A percentile compares a stretch with the other conserved stretches of the same genome.
phyloP scores from a whole-genome alignment of 208 protist genomes.

The Wallacemonas sp. region DNA sequence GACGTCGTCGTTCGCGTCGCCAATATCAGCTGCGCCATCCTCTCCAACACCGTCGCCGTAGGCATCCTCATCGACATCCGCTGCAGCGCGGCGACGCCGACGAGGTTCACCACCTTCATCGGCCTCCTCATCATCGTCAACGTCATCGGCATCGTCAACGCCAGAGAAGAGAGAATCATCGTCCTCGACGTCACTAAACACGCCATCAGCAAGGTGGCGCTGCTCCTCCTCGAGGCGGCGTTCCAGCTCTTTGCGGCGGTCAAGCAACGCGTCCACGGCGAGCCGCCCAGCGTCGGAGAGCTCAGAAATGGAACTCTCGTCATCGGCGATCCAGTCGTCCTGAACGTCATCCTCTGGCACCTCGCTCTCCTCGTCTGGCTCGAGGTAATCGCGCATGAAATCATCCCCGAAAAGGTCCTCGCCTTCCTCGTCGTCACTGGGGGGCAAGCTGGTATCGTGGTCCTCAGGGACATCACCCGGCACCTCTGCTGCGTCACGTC shows the following conservation, averaged over 20 bases:
- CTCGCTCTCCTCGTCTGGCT: constrained; percentile 81
- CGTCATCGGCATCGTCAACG: constrained; percentile 20
- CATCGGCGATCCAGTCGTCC: constrained; percentile 74
- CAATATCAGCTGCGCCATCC: constrained; percentile 25
- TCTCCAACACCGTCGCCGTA: constrained; percentile 15
- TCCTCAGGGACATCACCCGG: constrained; percentile 10
- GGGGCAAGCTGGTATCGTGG: constrained; percentile 20
- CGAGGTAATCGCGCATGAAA: constrained; percentile 87
- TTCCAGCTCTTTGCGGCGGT: constrained; percentile 69
- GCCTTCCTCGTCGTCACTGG: constrained; percentile 57
- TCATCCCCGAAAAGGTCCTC: constrained; percentile 90
- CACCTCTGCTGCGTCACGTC: neutral
- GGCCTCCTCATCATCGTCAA: constrained; percentile 17
- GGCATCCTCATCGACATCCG: neutral
- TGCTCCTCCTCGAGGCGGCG: constrained; percentile 55
- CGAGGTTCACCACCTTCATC: constrained; percentile 10
- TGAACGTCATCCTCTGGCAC: constrained; percentile 63
- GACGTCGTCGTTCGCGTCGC: constrained; percentile 41
- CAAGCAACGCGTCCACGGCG: constrained; percentile 75
- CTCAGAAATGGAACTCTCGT: constrained; percentile 68
- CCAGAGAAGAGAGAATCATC: constrained; percentile 43
- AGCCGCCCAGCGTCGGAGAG: constrained; percentile 71
- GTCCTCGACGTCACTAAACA: constrained; percentile 83
- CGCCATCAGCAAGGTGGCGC: constrained; percentile 67
- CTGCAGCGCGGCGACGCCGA: neutral